These are phyloP conservation scores for Phytophthora tentaculata DNA, from an alignment of 352 stramenopile genomes.

Conservation along the genomic window DNA sequence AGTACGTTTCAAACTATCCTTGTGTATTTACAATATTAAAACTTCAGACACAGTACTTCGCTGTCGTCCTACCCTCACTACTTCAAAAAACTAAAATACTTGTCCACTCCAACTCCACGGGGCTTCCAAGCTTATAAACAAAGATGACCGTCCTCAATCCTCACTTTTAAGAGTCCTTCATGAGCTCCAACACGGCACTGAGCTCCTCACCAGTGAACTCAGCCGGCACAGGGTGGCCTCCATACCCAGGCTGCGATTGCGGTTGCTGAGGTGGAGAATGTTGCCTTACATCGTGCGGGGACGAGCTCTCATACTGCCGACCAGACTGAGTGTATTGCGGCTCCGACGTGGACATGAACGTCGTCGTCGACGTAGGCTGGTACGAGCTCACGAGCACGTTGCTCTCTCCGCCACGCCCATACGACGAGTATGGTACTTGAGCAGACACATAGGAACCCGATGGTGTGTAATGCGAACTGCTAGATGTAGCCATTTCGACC, in stretches of 20 bases:
- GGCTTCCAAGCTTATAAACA: constrained; percentile 37
- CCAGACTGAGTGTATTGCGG: constrained; percentile 38
- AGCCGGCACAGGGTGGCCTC: constrained; percentile 25
- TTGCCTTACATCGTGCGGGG: constrained; percentile 35
- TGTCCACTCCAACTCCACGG: constrained; percentile 4
- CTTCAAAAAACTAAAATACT: constrained; percentile 34
- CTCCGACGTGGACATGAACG: constrained; percentile 35
- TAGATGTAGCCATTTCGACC: constrained; percentile 30
- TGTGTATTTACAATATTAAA: constrained; percentile 39
- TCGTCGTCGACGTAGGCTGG: constrained; percentile 30
- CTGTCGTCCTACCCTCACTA: constrained; percentile 6
- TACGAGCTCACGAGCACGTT: constrained; percentile 44
- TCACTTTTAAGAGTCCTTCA: constrained; percentile 47
- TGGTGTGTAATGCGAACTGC: constrained; percentile 21
- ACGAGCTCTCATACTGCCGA: constrained; percentile 42
- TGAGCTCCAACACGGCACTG: constrained; percentile 55
- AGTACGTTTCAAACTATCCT: constrained; percentile 26
- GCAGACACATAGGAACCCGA: constrained; percentile 23
- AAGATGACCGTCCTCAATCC: constrained; percentile 1
- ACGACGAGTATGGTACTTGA: constrained; percentile 47
- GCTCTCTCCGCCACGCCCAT: constrained; percentile 39
- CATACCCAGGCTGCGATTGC: constrained; percentile 41
- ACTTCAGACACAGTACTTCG: not conserved
- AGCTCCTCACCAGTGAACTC: constrained; percentile 61
- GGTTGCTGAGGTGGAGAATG: constrained; percentile 29